phyloP scores from a whole-genome alignment of 2,329 filamentous ascomycete genomes.

The Emericellopsis cladophorae region DNA sequence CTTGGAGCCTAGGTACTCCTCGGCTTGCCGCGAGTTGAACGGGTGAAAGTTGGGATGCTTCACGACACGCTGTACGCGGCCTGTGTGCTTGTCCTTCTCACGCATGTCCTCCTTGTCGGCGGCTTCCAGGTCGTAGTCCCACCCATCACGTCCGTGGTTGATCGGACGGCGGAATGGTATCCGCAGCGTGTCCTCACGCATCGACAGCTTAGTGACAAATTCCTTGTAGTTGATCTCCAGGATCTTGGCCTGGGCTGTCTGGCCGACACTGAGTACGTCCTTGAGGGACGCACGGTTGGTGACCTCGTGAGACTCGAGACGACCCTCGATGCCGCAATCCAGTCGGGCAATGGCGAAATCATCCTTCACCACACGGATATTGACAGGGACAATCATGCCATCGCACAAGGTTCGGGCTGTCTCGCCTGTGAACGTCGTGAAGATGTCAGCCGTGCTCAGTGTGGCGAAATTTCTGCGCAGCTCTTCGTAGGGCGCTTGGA shows the following conservation, averaged over 20 bases:
- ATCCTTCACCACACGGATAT: conserved; percentile 76
- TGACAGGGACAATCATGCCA: conserved; percentile 86
- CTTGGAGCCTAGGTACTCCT: conserved; percentile 84
- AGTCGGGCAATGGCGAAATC: conserved; percentile 90
- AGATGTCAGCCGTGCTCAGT: conserved; percentile 66
- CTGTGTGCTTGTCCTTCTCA: conserved; percentile 76
- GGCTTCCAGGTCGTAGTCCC: conserved; percentile 75
- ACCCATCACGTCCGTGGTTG: conserved; percentile 67
- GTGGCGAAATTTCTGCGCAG: conserved; percentile 67
- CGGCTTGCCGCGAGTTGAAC: conserved; percentile 84
- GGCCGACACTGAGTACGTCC: conserved; percentile 63
- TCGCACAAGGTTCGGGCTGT: conserved; percentile 71
- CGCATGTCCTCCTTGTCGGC: conserved; percentile 72
- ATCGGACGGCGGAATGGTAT: conserved; percentile 56
- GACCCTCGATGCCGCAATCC: conserved; percentile 87
- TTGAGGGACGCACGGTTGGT: conserved; percentile 60
- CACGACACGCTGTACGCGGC: conserved; percentile 84
- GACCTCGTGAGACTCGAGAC: conserved; percentile 72
- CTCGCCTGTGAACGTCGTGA: conserved; percentile 94
- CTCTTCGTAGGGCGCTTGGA: conserved; percentile 90
- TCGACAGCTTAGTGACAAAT: conserved; percentile 70
- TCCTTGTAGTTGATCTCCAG: conserved; percentile 77
- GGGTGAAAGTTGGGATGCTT: conserved; percentile 94
- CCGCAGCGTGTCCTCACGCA: conserved; percentile 70
- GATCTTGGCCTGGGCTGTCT: conserved; percentile 82